These are phyloP conservation scores for Rosellinia necatrix DNA, from an alignment of 2,329 filamentous ascomycete species.

Conservation along the genomic window DNA sequence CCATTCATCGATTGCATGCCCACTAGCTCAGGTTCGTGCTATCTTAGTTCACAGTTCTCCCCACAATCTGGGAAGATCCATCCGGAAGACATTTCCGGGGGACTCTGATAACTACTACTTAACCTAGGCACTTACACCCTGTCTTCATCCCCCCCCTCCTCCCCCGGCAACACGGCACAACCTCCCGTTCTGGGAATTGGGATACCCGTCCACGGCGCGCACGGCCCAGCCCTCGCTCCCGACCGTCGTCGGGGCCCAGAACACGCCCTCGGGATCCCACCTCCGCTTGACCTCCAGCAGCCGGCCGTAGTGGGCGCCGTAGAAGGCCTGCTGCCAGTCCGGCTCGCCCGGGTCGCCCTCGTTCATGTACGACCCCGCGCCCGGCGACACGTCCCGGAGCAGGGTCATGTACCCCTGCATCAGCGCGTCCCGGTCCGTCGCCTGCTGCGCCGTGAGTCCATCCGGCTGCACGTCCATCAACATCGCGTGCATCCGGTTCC, in stretches of 20 bases:
- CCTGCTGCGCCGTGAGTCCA: constrained; percentile 32
- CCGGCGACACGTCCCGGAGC: constrained; percentile 45
- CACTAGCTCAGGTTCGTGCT: too few relatives aligned
- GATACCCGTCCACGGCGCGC: constrained; percentile 28
- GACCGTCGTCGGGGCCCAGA: constrained; percentile 54
- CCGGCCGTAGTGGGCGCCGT: constrained; percentile 49
- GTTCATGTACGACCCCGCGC: constrained; percentile 54
- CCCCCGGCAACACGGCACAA: constrained; percentile 27
- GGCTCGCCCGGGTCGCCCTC: constrained; percentile 57
- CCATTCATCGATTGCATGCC: too few relatives aligned
- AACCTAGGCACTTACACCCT: too few relatives aligned
- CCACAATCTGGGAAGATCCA: too few relatives aligned
- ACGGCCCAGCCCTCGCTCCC: constrained; percentile 57
- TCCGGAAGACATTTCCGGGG: too few relatives aligned
- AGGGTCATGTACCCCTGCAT: constrained; percentile 35
- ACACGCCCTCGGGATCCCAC: constrained; percentile 52
- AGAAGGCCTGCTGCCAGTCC: constrained; percentile 53
- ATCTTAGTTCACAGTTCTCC: too few relatives aligned
- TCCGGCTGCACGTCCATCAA: constrained; percentile 36
- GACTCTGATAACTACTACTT: too few relatives aligned
- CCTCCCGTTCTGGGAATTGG: constrained; percentile 34
- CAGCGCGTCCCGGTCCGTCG: constrained; percentile 31
- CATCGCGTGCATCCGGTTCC: constrained; percentile 43
- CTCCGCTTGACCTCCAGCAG: constrained; percentile 53
- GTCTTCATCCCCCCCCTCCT: constrained; percentile 8